These are phyloP conservation scores for Boletus edulis DNA, from an alignment of 768 basidiomycete species.

Conservation along the genomic window DNA sequence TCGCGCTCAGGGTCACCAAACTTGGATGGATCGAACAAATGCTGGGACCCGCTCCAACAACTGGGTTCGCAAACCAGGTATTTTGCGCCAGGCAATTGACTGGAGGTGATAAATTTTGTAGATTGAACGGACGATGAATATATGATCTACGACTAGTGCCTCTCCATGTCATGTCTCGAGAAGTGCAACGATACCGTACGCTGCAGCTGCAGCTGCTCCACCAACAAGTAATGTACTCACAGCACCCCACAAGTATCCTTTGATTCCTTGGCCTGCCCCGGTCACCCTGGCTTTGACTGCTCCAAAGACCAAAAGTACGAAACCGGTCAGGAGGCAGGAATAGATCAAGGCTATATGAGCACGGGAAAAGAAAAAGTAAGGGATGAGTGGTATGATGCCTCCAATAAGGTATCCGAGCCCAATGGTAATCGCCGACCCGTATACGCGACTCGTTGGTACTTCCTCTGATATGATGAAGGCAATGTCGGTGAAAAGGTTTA, in stretches of 20 bases:
- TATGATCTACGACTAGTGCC: too few species aligned
- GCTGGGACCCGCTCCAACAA: too few species aligned
- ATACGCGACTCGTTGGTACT: constrained; percentile 78
- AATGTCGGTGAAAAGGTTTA: neutral
- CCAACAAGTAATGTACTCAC: constrained; percentile 86
- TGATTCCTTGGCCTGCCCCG: constrained; percentile 63
- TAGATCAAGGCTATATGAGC: constrained; percentile 71
- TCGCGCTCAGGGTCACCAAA: too few species aligned
- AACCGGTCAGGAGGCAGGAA: constrained; percentile 77
- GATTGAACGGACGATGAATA: too few species aligned
- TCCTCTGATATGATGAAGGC: constrained; percentile 58
- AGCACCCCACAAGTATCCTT: constrained; percentile 85
- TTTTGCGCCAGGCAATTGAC: too few species aligned
- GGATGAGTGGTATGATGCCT: constrained; percentile 88
- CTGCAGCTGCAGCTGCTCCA: constrained; percentile 81
- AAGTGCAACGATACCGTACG: constrained; percentile 55
- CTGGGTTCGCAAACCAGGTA: too few species aligned
- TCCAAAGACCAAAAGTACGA: constrained; percentile 87
- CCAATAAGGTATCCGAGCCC: constrained; percentile 93
- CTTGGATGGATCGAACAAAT: too few species aligned
- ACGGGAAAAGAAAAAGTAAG: constrained; percentile 83
- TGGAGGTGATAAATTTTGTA: too few species aligned
- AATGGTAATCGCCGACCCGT: constrained; percentile 91
- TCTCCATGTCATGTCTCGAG: constrained; percentile 35
- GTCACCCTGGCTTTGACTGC: constrained; percentile 87